These are phyloP conservation scores for Athelia sp. DNA, from an alignment of 1,284 basidiomycete species.

Conservation along the genomic window DNA sequence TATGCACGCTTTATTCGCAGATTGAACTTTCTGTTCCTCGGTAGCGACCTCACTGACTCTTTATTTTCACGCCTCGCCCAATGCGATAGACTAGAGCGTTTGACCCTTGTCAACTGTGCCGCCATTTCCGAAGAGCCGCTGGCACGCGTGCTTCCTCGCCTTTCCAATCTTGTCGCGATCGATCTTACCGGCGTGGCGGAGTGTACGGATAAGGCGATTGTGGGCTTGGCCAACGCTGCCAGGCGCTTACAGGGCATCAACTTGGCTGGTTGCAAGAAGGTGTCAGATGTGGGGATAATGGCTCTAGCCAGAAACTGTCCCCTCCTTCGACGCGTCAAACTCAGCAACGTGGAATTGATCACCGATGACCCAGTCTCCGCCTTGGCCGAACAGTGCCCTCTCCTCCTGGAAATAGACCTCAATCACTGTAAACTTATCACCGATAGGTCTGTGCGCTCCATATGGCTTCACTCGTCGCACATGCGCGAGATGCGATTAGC, in stretches of 20 bases:
- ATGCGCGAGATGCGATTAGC: slow-evolving; percentile 92
- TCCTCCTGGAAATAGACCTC: slow-evolving; percentile 93
- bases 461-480: slow-evolving; percentile 77
- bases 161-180: slow-evolving; percentile 80
- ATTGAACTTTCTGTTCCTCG: slow-evolving; percentile 83
- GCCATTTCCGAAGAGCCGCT: slow-evolving; percentile 70
- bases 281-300: slow-evolving; percentile 77
- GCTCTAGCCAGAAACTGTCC: slow-evolving; percentile 75
- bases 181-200: slow-evolving; percentile 78
- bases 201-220: slow-evolving; percentile 69
- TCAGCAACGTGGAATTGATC: slow-evolving; percentile 71
- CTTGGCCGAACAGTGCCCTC: slow-evolving; percentile 79
- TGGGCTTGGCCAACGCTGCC: slow-evolving; percentile 67
- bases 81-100: slow-evolving; percentile 85
- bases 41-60: slow-evolving; percentile 72
- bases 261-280: slow-evolving; percentile 76
- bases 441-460: slow-evolving; percentile 74
- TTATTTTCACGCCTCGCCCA: slow-evolving; percentile 70
- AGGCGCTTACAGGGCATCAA: slow-evolving; percentile 90
- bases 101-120: slow-evolving; percentile 86
- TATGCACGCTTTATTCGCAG: slow-evolving; percentile 89
- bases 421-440: slow-evolving; percentile 80
- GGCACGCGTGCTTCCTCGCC: slow-evolving; percentile 61
- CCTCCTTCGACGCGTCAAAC: slow-evolving; percentile 83
- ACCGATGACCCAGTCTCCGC: slow-evolving; percentile 80